Conservation (phyloP, 345 rosid genomes). For the Rhizophora mangle region DNA sequence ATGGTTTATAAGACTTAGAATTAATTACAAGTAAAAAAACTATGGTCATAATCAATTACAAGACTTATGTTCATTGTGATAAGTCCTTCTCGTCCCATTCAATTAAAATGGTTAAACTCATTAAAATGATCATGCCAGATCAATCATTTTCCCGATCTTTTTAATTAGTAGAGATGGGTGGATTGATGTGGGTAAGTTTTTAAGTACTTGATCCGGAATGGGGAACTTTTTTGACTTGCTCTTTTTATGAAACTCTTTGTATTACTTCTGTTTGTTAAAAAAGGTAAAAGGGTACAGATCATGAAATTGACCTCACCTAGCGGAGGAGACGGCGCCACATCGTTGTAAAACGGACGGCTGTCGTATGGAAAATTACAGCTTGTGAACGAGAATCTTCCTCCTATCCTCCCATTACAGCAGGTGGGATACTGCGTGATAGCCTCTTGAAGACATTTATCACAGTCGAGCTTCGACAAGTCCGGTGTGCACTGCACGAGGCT, state of each 20-base stretch:
- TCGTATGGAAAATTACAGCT: constrained; percentile 39
- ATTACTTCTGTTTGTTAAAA: neutral
- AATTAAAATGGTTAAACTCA: too few species aligned
- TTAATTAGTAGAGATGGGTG: too few species aligned
- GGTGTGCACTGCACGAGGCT: constrained; percentile 54
- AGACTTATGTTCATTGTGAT: too few species aligned
- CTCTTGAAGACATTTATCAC: constrained; percentile 35
- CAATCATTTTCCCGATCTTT: too few species aligned
- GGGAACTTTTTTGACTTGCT: neutral
- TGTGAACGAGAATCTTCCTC: constrained; percentile 30
- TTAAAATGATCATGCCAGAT: too few species aligned
- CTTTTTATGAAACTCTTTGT: neutral
- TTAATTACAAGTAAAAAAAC: too few species aligned
- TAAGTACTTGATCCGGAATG: too few species aligned
- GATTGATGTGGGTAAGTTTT: too few species aligned
- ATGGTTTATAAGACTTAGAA: too few species aligned
- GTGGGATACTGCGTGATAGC: neutral
- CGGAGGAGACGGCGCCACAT: constrained; percentile 1
- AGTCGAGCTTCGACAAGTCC: constrained; percentile 37
- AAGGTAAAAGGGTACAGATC: neutral
- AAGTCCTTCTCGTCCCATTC: too few species aligned
- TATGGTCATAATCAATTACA: too few species aligned
- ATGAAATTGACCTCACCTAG: constrained; percentile 10
- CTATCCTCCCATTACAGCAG: constrained; percentile 21
- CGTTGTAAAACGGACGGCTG: constrained; percentile 20